Conservation (phyloP, 2,329 filamentous ascomycete species). For the Trichoderma atroviride region DNA sequence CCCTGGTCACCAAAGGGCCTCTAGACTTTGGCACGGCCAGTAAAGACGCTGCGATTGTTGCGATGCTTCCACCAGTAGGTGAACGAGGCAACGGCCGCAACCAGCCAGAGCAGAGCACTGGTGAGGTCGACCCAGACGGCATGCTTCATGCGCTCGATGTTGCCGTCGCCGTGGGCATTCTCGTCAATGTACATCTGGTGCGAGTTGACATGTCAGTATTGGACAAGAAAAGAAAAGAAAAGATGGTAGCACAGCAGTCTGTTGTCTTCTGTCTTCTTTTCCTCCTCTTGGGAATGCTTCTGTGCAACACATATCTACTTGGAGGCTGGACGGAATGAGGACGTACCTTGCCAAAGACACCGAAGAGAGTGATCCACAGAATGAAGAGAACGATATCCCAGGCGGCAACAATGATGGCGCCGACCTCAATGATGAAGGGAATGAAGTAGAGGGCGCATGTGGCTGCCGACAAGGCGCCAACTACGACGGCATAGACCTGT, state of each 20-base stretch:
- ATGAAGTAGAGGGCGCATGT: conserved; percentile 68
- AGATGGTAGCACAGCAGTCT: not conserved
- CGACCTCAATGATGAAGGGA: conserved; percentile 59
- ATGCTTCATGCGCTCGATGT: conserved; percentile 77
- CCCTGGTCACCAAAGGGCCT: not conserved
- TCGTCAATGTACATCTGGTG: conserved; percentile 70
- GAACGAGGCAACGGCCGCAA: conserved; percentile 58
- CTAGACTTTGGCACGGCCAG: conserved; percentile 59
- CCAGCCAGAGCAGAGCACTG: conserved; percentile 75
- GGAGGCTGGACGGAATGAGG: not conserved
- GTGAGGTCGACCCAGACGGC: conserved; percentile 82
- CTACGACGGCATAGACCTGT: conserved; percentile 71
- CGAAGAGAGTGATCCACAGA: conserved; percentile 81
- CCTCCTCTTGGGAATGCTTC: not conserved
- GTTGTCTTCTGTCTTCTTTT: not conserved
- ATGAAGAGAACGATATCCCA: conserved; percentile 76
- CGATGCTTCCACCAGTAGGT: conserved; percentile 63
- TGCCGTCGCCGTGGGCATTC: conserved; percentile 63
- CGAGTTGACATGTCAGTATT: conserved; percentile 28
- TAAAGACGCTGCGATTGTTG: conserved; percentile 57
- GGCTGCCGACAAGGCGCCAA: conserved; percentile 65
- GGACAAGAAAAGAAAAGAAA: not conserved
- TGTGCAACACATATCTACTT: not conserved
- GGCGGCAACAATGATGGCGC: conserved; percentile 54
- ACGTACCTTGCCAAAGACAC: conserved; percentile 71